Conservation (phyloP, 2,329 filamentous ascomycete genomes). For the Trichoderma pleuroti region DNA sequence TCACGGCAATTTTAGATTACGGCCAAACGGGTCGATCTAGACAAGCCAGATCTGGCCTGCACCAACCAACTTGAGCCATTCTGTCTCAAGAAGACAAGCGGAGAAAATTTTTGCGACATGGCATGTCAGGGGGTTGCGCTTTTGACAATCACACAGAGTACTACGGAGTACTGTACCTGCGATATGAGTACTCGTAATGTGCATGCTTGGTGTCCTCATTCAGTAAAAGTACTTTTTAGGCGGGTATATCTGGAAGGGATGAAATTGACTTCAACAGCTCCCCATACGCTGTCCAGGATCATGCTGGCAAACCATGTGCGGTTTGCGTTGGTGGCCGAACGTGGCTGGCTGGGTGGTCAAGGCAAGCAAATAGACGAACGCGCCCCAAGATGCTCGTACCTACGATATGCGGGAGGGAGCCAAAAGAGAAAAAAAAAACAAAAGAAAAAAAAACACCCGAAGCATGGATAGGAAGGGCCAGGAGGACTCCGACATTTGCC, state of each 20-base stretch:
- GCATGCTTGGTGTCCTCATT: neutral
- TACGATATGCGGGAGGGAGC: neutral
- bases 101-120: slow-evolving; percentile 14
- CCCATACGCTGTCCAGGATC: neutral
- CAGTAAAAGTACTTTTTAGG: neutral
- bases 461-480: neutral
- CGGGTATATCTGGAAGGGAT: neutral
- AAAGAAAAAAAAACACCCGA: neutral
- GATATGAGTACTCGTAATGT: neutral
- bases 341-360: neutral
- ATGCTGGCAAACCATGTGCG: neutral
- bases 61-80: slow-evolving; percentile 7
- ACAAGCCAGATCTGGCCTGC: slow-evolving; percentile 18
- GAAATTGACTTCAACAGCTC: neutral
- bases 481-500: slow-evolving; percentile 6
- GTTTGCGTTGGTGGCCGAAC: neutral
- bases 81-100: neutral
- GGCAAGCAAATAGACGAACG: neutral
- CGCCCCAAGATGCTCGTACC: neutral
- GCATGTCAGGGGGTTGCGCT: slow-evolving; percentile 8
- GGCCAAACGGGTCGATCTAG: slow-evolving; percentile 19
- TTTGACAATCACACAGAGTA: neutral
- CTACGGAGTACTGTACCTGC: too few species aligned
- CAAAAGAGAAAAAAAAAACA: neutral
- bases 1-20: slow-evolving; percentile 20